Percentiles rank a stretch among this genome's conserved stretches.
These are phyloP conservation scores for Backusella psychrophila DNA, from an alignment of 192 early-diverging fungal species.

Conservation along the genomic window DNA sequence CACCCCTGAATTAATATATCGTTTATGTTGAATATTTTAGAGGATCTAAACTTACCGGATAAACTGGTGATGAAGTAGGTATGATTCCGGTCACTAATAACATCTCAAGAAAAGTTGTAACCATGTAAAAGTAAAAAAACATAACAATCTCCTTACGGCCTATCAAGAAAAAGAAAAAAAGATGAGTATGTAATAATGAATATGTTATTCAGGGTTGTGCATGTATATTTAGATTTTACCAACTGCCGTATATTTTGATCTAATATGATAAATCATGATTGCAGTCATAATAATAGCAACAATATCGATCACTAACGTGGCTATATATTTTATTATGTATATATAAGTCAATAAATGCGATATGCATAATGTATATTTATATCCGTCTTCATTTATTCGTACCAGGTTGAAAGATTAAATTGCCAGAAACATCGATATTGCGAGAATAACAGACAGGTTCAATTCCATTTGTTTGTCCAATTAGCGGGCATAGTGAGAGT, in stretches of 20 bases:
- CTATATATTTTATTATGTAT: conserved; percentile 29
- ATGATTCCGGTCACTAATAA: conserved; percentile 77
- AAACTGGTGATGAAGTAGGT: conserved; percentile 60
- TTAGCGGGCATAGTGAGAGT: conserved; percentile 87
- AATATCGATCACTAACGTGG: conserved; percentile 91
- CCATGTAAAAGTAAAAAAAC: conserved; percentile 86
- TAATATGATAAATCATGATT: conserved; percentile 99
- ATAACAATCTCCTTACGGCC: conserved; percentile 89
- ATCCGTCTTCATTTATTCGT: conserved; percentile 10
- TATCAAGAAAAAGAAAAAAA: conserved; percentile 16
- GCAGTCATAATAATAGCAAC: conserved; percentile 93
- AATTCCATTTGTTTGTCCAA: conserved; percentile 67
- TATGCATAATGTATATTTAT: background rate
- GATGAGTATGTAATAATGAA: background rate
- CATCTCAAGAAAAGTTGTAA: conserved; percentile 70
- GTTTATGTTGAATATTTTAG: background rate
- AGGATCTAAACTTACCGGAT: conserved; percentile 48
- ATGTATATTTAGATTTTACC: conserved; percentile 45
- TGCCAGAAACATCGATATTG: conserved; percentile 84
- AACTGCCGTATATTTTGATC: conserved; percentile 97
- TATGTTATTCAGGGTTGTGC: background rate
- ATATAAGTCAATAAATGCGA: background rate
- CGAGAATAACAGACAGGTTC: conserved; percentile 94
- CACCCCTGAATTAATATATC: background rate
- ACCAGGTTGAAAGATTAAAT: conserved; percentile 91